These are phyloP conservation scores for Leucogyrophana mollusca DNA, from an alignment of 768 basidiomycete species.

Conservation along the genomic window DNA sequence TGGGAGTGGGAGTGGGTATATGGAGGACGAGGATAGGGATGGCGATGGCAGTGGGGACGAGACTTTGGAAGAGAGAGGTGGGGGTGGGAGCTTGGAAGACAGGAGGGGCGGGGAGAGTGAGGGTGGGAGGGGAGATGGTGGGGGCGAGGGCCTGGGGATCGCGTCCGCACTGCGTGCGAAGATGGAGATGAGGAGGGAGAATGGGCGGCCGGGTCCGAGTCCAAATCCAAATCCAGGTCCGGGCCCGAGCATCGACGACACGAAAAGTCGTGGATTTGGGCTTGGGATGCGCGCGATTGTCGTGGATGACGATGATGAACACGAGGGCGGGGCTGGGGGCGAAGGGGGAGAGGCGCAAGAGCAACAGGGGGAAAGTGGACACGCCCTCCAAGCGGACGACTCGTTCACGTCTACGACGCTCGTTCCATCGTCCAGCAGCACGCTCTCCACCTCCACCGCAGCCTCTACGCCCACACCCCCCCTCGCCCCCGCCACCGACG, in stretches of 20 bases:
- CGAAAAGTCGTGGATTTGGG: constrained; percentile 1
- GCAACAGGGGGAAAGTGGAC: neutral
- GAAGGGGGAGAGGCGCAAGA: too few species aligned
- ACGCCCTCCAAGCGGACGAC: neutral
- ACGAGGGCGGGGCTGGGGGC: too few species aligned
- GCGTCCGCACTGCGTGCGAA: constrained; percentile 15
- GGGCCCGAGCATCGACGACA: neutral
- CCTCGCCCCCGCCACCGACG: constrained; percentile 7
- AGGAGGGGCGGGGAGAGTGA: constrained; percentile 12
- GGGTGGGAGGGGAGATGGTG: constrained; percentile 15
- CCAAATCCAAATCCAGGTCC: too few species aligned
- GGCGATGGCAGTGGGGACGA: too few species aligned
- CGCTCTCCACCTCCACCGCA: constrained; percentile 13
- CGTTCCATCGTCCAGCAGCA: constrained; percentile 11
- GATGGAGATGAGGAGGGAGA: constrained; percentile 12
- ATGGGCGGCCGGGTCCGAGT: neutral
- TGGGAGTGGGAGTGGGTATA: constrained; percentile 13
- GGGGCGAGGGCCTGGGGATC: constrained; percentile 15
- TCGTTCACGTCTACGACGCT: constrained; percentile 5
- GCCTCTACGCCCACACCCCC: constrained; percentile 16
- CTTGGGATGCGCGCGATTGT: constrained; percentile 10
- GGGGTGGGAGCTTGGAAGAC: too few species aligned
- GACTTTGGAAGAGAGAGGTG: too few species aligned
- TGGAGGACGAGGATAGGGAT: constrained; percentile 2
- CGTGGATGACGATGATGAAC: constrained; percentile 15